These are phyloP conservation scores for Scheffersomyces lignicola DNA, from an alignment of 1,139 yeast genomes.

Conservation along the genomic window DNA sequence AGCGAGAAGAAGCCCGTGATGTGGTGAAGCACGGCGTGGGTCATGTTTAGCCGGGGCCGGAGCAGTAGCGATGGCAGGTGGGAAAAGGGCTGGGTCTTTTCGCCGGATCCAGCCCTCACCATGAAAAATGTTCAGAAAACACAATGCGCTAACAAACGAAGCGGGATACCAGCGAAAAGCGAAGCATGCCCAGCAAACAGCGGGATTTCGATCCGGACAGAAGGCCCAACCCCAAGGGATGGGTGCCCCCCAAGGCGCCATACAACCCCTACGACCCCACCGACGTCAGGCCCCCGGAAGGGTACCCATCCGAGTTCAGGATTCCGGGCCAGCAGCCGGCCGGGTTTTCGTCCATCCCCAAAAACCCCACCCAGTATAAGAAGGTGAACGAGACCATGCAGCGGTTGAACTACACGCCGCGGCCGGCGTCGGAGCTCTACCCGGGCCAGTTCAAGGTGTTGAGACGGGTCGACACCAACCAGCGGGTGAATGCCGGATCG, in stretches of 20 bases:
- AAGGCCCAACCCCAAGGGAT: constrained; percentile 78
- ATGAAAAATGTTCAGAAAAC: too few relatives aligned
- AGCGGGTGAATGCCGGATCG: constrained; percentile 57
- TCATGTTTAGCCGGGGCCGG: too few relatives aligned
- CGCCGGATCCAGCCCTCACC: too few relatives aligned
- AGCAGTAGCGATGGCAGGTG: too few relatives aligned
- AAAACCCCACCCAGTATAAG: constrained; percentile 67
- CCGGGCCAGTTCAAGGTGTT: constrained; percentile 81
- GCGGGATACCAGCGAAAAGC: too few relatives aligned
- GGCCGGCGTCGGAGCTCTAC: constrained; percentile 71
- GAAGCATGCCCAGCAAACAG: background rate
- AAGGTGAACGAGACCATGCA: constrained; percentile 74
- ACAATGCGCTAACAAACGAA: too few relatives aligned
- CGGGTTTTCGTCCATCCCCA: constrained; percentile 64
- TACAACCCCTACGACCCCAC: constrained; percentile 83
- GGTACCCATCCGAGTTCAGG: constrained; percentile 78
- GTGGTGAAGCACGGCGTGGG: constrained; percentile 1
- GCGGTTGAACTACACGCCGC: constrained; percentile 71
- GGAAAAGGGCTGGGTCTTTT: too few relatives aligned
- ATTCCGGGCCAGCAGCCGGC: constrained; percentile 54
- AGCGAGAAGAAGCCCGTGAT: constrained; percentile 56
- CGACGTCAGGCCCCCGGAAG: constrained; percentile 76
- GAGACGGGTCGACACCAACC: constrained; percentile 56
- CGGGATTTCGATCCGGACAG: constrained; percentile 29
- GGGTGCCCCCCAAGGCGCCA: constrained; percentile 82